Percentiles rank a stretch among this genome's conserved stretches.
phyloP scores from a whole-genome alignment of 1,139 yeast genomes.

The Hemisphaericaspora xylofermentans region DNA sequence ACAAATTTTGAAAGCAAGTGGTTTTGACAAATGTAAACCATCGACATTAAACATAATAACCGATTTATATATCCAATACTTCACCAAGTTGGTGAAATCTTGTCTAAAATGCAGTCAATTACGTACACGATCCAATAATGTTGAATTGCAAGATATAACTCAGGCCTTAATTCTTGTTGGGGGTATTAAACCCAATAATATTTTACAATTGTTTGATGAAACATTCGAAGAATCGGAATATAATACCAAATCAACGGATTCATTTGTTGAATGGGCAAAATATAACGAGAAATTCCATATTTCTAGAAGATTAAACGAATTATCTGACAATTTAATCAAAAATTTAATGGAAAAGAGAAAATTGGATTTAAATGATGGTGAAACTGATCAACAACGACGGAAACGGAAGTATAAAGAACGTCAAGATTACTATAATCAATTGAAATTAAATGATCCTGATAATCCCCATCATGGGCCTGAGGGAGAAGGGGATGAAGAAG shows the following conservation, averaged over 20 bases:
- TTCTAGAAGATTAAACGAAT: slow-evolving; percentile 28
- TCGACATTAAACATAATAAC: slow-evolving; percentile 60
- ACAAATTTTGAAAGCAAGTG: slow-evolving; percentile 66
- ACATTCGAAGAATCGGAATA: slow-evolving; percentile 19
- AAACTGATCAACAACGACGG: slow-evolving; percentile 29
- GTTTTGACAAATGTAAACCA: slow-evolving; percentile 71
- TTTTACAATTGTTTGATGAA: slow-evolving; percentile 18
- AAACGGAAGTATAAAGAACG: slow-evolving; percentile 25
- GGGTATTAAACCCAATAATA: slow-evolving; percentile 43
- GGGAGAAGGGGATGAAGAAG: slow-evolving; percentile 36
- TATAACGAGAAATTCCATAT: slow-evolving; percentile 29
- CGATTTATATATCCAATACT: slow-evolving; percentile 58
- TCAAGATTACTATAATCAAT: slow-evolving; percentile 44
- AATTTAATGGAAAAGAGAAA: slow-evolving; percentile 42
- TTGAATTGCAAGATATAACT: slow-evolving; percentile 57
- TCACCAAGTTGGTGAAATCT: slow-evolving; percentile 45
- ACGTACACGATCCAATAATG: slow-evolving; percentile 19
- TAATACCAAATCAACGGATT: slow-evolving; percentile 39
- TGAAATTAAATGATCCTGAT: slow-evolving; percentile 24
- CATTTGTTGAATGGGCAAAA: slow-evolving; percentile 38
- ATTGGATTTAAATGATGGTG: slow-evolving; percentile 28
- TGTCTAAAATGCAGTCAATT: slow-evolving; percentile 27
- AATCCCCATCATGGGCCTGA: slow-evolving; percentile 21
- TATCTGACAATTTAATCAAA: slow-evolving; percentile 32
- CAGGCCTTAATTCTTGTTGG: slow-evolving; percentile 60